Evolutionary conservation across 176 grass and related monocot species (phyloP).

Genomic region (Triticum aestivum): DNA sequence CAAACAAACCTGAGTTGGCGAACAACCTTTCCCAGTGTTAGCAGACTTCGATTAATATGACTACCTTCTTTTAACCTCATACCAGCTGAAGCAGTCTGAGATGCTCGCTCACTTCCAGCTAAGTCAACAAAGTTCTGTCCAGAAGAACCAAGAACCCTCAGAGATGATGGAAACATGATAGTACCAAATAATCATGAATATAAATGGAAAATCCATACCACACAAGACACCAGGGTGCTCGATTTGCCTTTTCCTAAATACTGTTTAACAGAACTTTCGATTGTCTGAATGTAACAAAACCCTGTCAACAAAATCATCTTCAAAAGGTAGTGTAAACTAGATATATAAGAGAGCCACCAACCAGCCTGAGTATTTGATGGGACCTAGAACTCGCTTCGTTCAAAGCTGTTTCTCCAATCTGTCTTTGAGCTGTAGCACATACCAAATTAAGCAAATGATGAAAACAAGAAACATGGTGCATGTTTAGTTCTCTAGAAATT

Average conservation of each 20-base stretch:
- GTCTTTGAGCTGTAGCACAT: constrained; percentile 73
- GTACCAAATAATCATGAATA: neutral
- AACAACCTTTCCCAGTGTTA: constrained; percentile 87
- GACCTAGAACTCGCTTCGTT: constrained; percentile 97
- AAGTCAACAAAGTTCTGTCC: constrained; percentile 95
- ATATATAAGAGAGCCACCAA: constrained; percentile 36
- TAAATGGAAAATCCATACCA: constrained; percentile 51
- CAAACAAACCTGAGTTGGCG: constrained; percentile 84
- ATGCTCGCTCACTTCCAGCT: constrained; percentile 94
- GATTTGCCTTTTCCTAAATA: constrained; percentile 62
- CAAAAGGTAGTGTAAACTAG: neutral
- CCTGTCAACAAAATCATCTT: constrained; percentile 5
- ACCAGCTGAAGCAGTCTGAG: constrained; percentile 78
- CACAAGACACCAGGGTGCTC: constrained; percentile 75
- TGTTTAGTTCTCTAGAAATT: neutral
- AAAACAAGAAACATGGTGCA: neutral
- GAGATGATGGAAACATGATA: constrained; percentile 1
- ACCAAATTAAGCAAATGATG: constrained; percentile 31
- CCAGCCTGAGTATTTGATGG: constrained; percentile 99
- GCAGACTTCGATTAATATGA: constrained; percentile 95
- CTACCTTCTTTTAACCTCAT: constrained; percentile 93
- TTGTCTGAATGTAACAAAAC: constrained; percentile 60
- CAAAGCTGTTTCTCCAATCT: constrained; percentile 87
- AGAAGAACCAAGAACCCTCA: constrained; percentile 25
- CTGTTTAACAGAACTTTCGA: constrained; percentile 74